These are phyloP conservation scores for Kokia cookei DNA, from an alignment of 441 rosid genomes.

Conservation along the genomic window DNA sequence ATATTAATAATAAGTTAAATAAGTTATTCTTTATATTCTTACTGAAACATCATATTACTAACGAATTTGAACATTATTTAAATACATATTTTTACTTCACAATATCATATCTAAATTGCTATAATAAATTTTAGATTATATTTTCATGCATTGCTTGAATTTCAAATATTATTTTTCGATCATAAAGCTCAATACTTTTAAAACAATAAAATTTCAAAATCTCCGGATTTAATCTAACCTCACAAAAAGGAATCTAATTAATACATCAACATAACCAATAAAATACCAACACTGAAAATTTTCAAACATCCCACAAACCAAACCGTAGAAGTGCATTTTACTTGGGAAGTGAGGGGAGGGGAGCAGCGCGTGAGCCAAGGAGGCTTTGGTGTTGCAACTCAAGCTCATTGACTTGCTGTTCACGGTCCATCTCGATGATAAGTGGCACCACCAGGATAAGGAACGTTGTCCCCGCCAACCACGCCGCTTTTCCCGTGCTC, in stretches of 20 bases:
- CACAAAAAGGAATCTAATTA: not conserved
- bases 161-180: not conserved
- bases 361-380: conserved; percentile 50
- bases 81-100: too few relatives aligned
- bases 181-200: not conserved
- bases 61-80: too few relatives aligned
- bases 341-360: conserved; percentile 11
- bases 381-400: conserved; percentile 70
- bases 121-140: too few relatives aligned
- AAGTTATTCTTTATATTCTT: too few relatives aligned
- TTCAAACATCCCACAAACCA: not conserved
- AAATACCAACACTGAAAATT: not conserved
- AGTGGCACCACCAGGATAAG: conserved; percentile 67
- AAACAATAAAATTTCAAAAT: not conserved
- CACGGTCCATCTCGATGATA: conserved; percentile 69
- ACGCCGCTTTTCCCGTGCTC: conserved; percentile 91
- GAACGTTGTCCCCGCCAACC: conserved; percentile 82
- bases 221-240: not conserved
- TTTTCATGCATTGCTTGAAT: not conserved
- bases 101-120: too few relatives aligned
- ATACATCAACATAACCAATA: not conserved
- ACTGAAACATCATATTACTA: too few relatives aligned
- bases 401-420: conserved; percentile 53
- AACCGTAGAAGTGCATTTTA: not conserved
- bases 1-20: too few relatives aligned